Evolutionary conservation across 2,329 filamentous ascomycete species (phyloP).

Genomic region (Bipolaris oryzae): DNA sequence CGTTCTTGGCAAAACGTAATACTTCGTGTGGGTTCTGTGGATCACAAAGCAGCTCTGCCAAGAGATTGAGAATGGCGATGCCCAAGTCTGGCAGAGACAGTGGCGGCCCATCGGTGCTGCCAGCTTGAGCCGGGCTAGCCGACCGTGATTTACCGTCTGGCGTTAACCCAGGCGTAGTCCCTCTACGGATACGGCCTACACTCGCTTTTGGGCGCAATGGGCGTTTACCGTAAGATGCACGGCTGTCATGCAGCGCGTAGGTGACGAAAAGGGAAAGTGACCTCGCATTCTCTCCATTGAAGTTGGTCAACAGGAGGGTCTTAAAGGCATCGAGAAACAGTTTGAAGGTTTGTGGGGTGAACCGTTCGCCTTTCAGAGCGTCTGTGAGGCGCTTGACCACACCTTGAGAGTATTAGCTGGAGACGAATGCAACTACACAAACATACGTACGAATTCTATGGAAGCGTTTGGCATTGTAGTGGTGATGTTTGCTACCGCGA

Average conservation of each 20-base stretch:
- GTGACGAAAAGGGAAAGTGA: slow-evolving; percentile 91
- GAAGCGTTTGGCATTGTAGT: slow-evolving; percentile 87
- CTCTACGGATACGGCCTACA: slow-evolving; percentile 37
- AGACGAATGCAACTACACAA: not conserved
- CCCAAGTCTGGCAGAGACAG: slow-evolving; percentile 73
- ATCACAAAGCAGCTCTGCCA: slow-evolving; percentile 77
- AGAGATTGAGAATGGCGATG: slow-evolving; percentile 75
- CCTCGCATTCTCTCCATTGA: slow-evolving; percentile 83
- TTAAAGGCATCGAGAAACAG: slow-evolving; percentile 81
- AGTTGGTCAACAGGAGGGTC: slow-evolving; percentile 77
- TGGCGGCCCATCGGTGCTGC: slow-evolving; percentile 18
- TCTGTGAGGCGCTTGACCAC: slow-evolving; percentile 90
- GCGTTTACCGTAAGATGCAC: slow-evolving; percentile 50
- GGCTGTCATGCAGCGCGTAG: slow-evolving; percentile 77
- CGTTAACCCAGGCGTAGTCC: slow-evolving; percentile 33
- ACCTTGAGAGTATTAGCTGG: slow-evolving; percentile 58
- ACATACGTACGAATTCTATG: slow-evolving; percentile 80
- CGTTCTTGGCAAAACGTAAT: slow-evolving; percentile 87
- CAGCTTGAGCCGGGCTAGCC: slow-evolving; percentile 35
- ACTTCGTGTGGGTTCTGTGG: slow-evolving; percentile 71
- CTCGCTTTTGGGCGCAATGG: slow-evolving; percentile 45
- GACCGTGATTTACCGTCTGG: slow-evolving; percentile 41
- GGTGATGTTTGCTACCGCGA: slow-evolving; percentile 85
- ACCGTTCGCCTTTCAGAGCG: slow-evolving; percentile 82
- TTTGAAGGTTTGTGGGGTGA: slow-evolving; percentile 73